Percentiles rank a stretch among this genome's conserved stretches.
These are phyloP conservation scores for Plasmodium billcollinsi DNA, from an alignment of 169 alveolate genomes.

Conservation along the genomic window DNA sequence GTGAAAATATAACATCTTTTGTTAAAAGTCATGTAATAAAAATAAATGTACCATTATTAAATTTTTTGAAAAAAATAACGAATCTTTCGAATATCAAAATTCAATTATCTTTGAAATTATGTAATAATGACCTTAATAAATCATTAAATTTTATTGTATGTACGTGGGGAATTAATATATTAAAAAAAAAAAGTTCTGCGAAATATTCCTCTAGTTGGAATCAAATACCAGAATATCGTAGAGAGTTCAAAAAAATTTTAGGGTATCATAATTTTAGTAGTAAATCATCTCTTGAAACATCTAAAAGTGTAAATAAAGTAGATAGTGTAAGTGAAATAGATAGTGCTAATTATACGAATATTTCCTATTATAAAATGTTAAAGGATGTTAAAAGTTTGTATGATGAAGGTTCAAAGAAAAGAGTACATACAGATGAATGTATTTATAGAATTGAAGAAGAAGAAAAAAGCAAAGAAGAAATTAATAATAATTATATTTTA, in stretches of 20 bases:
- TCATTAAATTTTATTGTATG: slow-evolving; percentile 32
- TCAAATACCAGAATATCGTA: slow-evolving; percentile 12
- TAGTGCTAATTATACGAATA: slow-evolving; percentile 2
- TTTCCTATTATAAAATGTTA: not conserved
- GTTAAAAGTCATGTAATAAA: slow-evolving; percentile 52
- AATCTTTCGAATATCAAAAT: slow-evolving; percentile 49
- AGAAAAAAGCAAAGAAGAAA: slow-evolving; percentile 2
- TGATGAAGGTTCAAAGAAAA: not conserved
- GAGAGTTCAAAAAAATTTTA: slow-evolving; percentile 12
- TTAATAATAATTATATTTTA: no score
- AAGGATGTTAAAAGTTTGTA: slow-evolving; percentile 1
- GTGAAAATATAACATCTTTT: slow-evolving; percentile 39
- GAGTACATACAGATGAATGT: not conserved
- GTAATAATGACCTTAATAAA: slow-evolving; percentile 59
- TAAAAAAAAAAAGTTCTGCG: slow-evolving; percentile 31
- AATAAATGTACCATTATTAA: slow-evolving; percentile 25
- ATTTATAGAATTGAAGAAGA: not conserved
- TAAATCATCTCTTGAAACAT: not conserved
- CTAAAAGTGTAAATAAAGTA: not conserved
- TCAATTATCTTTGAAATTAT: slow-evolving; percentile 37
- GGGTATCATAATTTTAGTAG: slow-evolving; percentile 1
- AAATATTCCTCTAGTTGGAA: slow-evolving; percentile 8
- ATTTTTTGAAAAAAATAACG: slow-evolving; percentile 52
- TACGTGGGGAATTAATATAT: slow-evolving; percentile 50
- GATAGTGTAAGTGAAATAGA: slow-evolving; percentile 10